Conservation (phyloP, 345 rosid species). For the Ceriops zippeliana region DNA sequence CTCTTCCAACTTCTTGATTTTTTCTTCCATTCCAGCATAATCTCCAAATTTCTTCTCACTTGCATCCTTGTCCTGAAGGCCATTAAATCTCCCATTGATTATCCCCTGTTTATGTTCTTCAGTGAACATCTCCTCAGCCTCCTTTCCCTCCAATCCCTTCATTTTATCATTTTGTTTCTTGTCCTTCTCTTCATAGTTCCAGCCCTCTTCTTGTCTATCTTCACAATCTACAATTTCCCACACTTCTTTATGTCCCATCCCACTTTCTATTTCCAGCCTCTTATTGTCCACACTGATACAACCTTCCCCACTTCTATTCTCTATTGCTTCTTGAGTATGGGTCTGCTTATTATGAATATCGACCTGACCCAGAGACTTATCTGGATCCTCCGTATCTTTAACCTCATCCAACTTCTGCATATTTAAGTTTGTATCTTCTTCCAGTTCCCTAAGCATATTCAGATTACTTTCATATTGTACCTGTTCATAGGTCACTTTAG, state of each 20-base stretch:
- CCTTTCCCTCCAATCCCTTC: not conserved
- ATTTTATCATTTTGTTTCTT: constrained; percentile 15
- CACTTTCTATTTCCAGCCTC: constrained; percentile 18
- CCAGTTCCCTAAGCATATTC: constrained; percentile 34
- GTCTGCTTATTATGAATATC: constrained; percentile 18
- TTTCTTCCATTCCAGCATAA: constrained; percentile 12
- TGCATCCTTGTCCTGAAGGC: constrained; percentile 19
- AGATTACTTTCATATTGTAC: constrained; percentile 27
- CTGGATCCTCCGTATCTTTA: constrained; percentile 10
- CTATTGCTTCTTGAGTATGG: constrained; percentile 23
- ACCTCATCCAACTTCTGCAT: constrained; percentile 23
- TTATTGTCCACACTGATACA: constrained; percentile 19
- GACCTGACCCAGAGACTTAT: constrained; percentile 11
- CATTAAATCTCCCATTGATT: constrained; percentile 14
- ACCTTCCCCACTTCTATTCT: constrained; percentile 20
- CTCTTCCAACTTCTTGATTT: constrained; percentile 15
- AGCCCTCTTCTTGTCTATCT: constrained; percentile 16
- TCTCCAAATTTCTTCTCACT: constrained; percentile 12
- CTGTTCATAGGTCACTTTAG: constrained; percentile 12
- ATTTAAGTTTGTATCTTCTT: constrained; percentile 27
- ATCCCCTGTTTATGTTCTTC: constrained; percentile 20
- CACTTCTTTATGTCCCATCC: constrained; percentile 22
- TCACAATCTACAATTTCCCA: constrained; percentile 23
- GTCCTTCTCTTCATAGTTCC: constrained; percentile 22
- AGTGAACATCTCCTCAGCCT: constrained; percentile 8